Base-by-base conservation (phyloP, 345 rosid genomes). In the Sonneratia alba region DNA sequence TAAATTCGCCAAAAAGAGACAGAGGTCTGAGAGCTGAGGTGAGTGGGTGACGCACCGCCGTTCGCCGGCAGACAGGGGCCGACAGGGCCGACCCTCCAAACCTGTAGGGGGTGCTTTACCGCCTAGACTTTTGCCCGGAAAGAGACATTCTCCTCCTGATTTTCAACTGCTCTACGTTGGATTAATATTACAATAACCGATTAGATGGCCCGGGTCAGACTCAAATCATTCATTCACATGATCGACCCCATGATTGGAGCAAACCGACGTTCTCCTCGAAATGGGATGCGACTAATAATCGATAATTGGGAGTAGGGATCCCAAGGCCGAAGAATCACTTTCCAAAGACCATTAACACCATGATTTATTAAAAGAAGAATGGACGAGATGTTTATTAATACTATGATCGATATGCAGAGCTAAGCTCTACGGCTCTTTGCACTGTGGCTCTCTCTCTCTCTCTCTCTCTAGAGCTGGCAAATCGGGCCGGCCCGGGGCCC, bases 31-130 rank as follows among this genome's bases (percentile, higher is more conserved):
- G 63, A 47, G 51, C 14, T 47, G 45, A 42, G 45, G 24, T 61
- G 74, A 82, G 85, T 82, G 86, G 87, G 85, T 66, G 74, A 77
- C 80, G 77, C 86, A 85, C 81, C 76, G 86, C 85, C 87, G 88
- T 24, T 34, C 55, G 70, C 70, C 70, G 55, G 90, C 89, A 82
- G 90, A 84, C 85, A 80, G 75, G 77, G 81, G 38, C 72, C 71
- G 36, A 59, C 18, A 40, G 75, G 34, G 82, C 87, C 85, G 79
- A 36, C 76, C 84, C 79, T 69, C 82, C 80, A 65, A 71, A 74
- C 77, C 70, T 70, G 72, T 76, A 72, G 72, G 72, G 55, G n/a
- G 67, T 4, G 56, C 64, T 70, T 70, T 70, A 36, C n/a, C n/a
- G 36, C n/a, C 49, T 48, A 24, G 64, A 36, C 45, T 65, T 72